A percentile compares a stretch with the other conserved stretches of the same genome.
Evolutionary conservation across 2,329 filamentous ascomycete species (phyloP).

Genomic region (Beauveria brongniartii): DNA sequence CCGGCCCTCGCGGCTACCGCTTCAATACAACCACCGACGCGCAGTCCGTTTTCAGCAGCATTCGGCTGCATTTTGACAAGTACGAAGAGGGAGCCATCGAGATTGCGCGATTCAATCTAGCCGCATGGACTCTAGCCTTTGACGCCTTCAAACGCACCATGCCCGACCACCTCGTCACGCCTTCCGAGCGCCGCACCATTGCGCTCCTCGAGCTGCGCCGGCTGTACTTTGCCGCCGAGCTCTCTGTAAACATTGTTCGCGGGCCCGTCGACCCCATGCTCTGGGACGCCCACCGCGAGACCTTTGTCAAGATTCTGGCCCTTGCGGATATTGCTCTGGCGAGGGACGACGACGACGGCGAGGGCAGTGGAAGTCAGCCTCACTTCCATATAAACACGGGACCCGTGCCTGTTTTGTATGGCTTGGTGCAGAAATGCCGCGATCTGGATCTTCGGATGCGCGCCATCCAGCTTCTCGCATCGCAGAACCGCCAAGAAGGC

Average conservation of each 20-base stretch:
- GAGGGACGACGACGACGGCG: neutral
- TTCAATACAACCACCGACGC: slow-evolving; percentile 8
- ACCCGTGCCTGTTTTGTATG: slow-evolving; percentile 2
- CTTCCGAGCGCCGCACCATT: slow-evolving; percentile 3
- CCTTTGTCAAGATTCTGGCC: slow-evolving; percentile 5
- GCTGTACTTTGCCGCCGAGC: slow-evolving; percentile 5
- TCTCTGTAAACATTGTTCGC: slow-evolving; percentile 1
- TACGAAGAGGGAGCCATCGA: slow-evolving; percentile 1
- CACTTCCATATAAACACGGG: slow-evolving; percentile 11
- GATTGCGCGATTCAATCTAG: neutral
- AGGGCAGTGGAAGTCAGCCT: neutral
- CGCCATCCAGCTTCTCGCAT: neutral
- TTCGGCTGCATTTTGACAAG: slow-evolving; percentile 10
- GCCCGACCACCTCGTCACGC: neutral
- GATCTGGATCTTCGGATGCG: slow-evolving; percentile 1
- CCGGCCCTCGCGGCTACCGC: slow-evolving; percentile 8
- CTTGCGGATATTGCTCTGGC: slow-evolving; percentile 7
- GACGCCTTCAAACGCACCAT: neutral
- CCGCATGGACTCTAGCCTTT: slow-evolving; percentile 7
- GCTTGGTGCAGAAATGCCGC: slow-evolving; percentile 6
- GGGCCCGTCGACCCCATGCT: slow-evolving; percentile 2
- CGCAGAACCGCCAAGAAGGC: slow-evolving; percentile 6
- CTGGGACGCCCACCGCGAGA: slow-evolving; percentile 7
- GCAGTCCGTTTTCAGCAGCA: slow-evolving; percentile 4
- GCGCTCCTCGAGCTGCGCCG: slow-evolving; percentile 7